Evolutionary conservation across 2,329 filamentous ascomycete species (phyloP).

Genomic region (Septoria linicola): DNA sequence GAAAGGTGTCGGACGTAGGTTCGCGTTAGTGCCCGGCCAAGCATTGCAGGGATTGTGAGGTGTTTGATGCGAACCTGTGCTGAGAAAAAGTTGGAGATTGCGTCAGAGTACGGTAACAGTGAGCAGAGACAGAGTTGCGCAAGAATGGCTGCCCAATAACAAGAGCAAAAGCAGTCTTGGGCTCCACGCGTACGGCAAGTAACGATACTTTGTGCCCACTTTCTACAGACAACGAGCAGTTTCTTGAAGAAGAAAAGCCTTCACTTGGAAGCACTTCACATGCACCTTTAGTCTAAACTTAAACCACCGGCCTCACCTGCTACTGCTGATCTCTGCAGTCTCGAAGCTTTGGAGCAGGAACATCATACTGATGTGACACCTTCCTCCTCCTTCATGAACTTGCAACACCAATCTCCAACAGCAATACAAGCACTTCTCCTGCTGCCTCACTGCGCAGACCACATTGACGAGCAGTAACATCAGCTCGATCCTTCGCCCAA

Average conservation of each 20-base stretch:
- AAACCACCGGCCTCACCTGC: neutral
- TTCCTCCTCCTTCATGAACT: constrained; percentile 8
- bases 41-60: no score
- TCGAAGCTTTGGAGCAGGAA: constrained; percentile 7
- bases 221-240: constrained; percentile 1
- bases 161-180: neutral
- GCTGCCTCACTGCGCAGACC: neutral
- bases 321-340: constrained; percentile 1
- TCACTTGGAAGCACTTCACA: constrained; percentile 2
- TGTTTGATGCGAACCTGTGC: constrained; percentile 2
- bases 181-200: constrained; percentile 4
- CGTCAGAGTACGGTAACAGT: constrained; percentile 9
- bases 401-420: neutral
- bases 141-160: neutral
- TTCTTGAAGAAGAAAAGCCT: neutral
- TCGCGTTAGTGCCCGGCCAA: neutral
- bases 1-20: no score
- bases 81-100: constrained; percentile 10
- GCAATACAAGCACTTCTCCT: neutral
- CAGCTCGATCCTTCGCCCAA: constrained; percentile 11
- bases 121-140: neutral
- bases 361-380: constrained; percentile 1
- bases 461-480: neutral
- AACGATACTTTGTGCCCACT: neutral
- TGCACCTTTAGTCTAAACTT: neutral